Percentiles rank a stretch among this genome's conserved stretches.
phyloP scores from a whole-genome alignment of 192 early-diverging fungal species.

The Bifiguratus adelaidae region DNA sequence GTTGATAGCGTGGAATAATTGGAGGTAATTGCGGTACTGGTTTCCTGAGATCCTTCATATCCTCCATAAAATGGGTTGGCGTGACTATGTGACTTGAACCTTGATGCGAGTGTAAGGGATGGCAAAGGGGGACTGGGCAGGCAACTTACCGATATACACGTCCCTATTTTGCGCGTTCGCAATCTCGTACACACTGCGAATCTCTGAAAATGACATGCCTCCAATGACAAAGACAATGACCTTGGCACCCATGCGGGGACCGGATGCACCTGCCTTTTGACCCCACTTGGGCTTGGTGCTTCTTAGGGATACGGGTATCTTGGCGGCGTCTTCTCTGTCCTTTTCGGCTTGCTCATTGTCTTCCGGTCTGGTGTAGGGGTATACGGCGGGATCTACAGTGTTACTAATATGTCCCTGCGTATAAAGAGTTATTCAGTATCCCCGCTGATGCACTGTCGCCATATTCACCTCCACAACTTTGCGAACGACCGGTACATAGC shows the following conservation, averaged over 20 bases:
- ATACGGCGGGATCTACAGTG: slow-evolving; percentile 44
- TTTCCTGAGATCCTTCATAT: slow-evolving; percentile 50
- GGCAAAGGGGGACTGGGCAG: slow-evolving; percentile 53
- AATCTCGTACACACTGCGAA: slow-evolving; percentile 60
- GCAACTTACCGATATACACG: slow-evolving; percentile 51
- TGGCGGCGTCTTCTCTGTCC: slow-evolving; percentile 6
- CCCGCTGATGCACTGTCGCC: not conserved
- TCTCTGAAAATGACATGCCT: slow-evolving; percentile 69
- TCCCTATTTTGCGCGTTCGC: slow-evolving; percentile 49
- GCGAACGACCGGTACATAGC: slow-evolving; percentile 71
- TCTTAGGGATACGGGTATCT: slow-evolving; percentile 8
- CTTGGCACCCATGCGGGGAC: slow-evolving; percentile 21
- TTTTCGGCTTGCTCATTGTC: slow-evolving; percentile 21
- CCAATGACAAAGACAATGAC: slow-evolving; percentile 76
- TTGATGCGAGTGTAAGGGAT: slow-evolving; percentile 40
- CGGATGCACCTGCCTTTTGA: not conserved
- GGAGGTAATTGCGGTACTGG: slow-evolving; percentile 9
- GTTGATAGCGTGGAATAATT: slow-evolving; percentile 24
- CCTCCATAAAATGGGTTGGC: slow-evolving; percentile 55
- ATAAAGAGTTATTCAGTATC: not conserved
- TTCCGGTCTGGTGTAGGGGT: slow-evolving; percentile 54
- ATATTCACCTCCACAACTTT: slow-evolving; percentile 42
- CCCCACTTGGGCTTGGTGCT: not conserved
- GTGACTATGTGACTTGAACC: slow-evolving; percentile 69
- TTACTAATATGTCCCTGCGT: slow-evolving; percentile 34